Evolutionary conservation across 1,284 basidiomycete genomes (phyloP), one percentile per base, ranked within the genome.

Genomic region (Earliella scabrosa): DNA sequence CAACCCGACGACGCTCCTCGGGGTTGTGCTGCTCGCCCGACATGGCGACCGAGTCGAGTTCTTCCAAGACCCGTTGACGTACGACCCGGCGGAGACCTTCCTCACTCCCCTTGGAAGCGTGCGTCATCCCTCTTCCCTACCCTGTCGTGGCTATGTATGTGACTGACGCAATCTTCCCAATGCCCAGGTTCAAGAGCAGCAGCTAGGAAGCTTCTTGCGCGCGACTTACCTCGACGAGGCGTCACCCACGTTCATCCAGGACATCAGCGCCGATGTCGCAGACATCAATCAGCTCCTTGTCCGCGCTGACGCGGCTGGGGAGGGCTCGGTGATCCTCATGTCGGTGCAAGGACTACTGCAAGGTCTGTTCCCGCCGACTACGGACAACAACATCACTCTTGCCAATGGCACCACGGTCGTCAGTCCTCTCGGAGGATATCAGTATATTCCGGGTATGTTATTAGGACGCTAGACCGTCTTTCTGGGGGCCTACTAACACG

Each of bases 41-140:
- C 79, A 81, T 50, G 79, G 79, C 46, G 79, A 81, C 56, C 70
- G 77, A 14, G 65, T 72, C 46, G 76, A 69, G 18, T 75, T 73
- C 63, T 75, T 72, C 63, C 73, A 74, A 54, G 67, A 68, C 51
- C 69, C 70, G 20, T 50, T 62, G 38, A 65, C 67, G 24, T 79
- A 80, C 65, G 66, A 71, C 14, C 73, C 77, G 0, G 67, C 72
- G 6, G 61, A 72, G 27, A 80, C 78, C 21, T 68, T 70, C 38
- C 48, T 56, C 5, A 56, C 58, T 1, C 58, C 58, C 13, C 54
- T 60, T 6, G 54, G 58, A 21, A 60, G 58, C 29, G 58, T 60
- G 27, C 11, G 58, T 54, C 20, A 72, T 80, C 76, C 1, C 68
- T 76, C 0, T 68, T 78, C 0, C 77, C 76, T 8, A 71, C 73